Evolutionary conservation across 2,329 filamentous ascomycete genomes (phyloP), one percentile per base, ranked within the genome.

Genomic region (Trichoderma sp.): DNA sequence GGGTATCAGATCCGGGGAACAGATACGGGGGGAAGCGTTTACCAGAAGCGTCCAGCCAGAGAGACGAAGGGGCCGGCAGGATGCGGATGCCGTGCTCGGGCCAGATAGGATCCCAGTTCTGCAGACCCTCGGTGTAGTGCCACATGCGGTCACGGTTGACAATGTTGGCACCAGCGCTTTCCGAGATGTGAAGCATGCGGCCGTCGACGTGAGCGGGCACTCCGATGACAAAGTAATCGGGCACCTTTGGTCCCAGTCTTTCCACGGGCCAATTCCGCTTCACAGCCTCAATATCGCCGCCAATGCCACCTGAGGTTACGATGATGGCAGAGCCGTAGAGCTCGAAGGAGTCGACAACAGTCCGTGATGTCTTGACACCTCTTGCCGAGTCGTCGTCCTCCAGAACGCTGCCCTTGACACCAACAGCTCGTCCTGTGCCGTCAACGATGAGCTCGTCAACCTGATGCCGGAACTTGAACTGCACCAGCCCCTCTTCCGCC

Each of bases 121-220:
- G 82, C 12, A 91, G 78, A 0, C 89, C 89, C 75, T 91, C 89
- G 12, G 88, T 90, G 76, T 91, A 91, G 77, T 90, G 88, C 89
- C 89, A 91, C 88, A 90, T 90, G 57, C 89, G 82, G 76, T 90
- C 89, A 63, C 85, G 83, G 79, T 91, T 90, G 81, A 90, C 83
- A 72, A 90, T 76, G 71, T 84, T 81, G 1, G 86, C 89, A 9
- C 89, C 89, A 1, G 82, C 83, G 1, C 76, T 68, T 77, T 89
- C 84, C 2, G 87, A 79, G 65, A 90, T 89, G 43, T 81, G 84
- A 58, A 91, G 85, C 87, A 90, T 90, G 67, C 88, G 85, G 2
- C 89, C 89, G 74, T 91, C 89, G n/a, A 91, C 89, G 74, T 90
- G 88, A 0, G 87, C 87, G 0, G 89, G 89, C 3, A 91, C 89